Base-by-base conservation (phyloP, 306 rosid genomes). In the cucumber (Cucumis sativus) region DNA sequence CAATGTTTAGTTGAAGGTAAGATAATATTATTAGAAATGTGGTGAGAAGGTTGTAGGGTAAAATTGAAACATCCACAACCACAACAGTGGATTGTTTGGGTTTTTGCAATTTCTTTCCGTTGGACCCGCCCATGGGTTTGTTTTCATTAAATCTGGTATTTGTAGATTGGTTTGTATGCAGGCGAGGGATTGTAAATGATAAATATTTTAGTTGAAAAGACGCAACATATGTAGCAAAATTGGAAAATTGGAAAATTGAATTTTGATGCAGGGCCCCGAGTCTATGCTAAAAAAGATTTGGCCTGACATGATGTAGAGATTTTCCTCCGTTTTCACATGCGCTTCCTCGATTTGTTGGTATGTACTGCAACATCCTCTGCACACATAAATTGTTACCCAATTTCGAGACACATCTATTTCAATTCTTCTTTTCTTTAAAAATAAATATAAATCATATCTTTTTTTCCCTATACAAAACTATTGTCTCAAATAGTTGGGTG, bases 241-340 rank as follows among this genome's bases (percentile, higher is more conserved):
- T 13, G 56, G 35, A 4, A 43, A 68, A 11, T 40, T 13, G 56
- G 35, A 3, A 30, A 45, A 47, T 25, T 47, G 7, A 62, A 70
- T 47, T 10, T 23, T 23, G 59, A 70, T 15, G 59, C 76, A 67
- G 73, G 52, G 49, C 30, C 52, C 54, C 23, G 6, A 66, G 11
- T n/a, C 17, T 64, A 67, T 16, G 73, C 73, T n/a, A 23, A 51
- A 70, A 23, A 51, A 70, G 76, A 71, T 71, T 71, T 71, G 1
- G 1, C 60, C 76, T 71, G 76, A 71, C 76, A 71, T 49, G 59
- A 33, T 52, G 43, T 71, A 25, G 23, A 25, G 76, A 71, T 71
- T 71, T 71, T 71, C 76, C 60, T 71, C 40, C 39, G n/a, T 69
- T 69, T 69, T 23, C 58, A 69, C 57, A 23, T 69, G 75, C 75